Evolutionary conservation across 805 yeast genomes (phyloP), one percentile per base, ranked within the genome.

Genomic region (Teunomyces aglyptinius): DNA sequence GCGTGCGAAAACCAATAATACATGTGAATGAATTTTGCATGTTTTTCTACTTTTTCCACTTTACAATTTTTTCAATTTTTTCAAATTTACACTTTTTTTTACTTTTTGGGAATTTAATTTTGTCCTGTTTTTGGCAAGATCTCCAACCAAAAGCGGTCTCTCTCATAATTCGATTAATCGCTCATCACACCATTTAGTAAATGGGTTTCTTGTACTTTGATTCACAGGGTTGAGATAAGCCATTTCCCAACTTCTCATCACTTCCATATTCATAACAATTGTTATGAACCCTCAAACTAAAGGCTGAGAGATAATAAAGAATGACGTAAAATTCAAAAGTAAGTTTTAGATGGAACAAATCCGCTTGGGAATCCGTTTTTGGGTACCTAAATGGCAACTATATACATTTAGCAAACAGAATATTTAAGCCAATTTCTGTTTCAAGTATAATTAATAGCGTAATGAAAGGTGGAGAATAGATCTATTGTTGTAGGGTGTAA

Each of bases 391-490:
- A 31, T 31, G 38, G 38, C 22, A 34, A 34, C 15, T 19, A 19
- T 11, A 18, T 20, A 18, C 22, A 11, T 12, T 5, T 11, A 12
- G 12, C 11, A 34, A 34, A 20, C 38, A 15, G 38, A 12, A 20
- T 18, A 4, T 11, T 12, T 19, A 18, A 12, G 15, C n/a, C 22
- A 34, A 11, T 19, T 19, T 12, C 22, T 13, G 22, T 34, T 34
- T 34, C 24, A 19, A 19, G 19, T 34, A 6, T 10, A 12, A n/a
- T 11, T 19, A 10, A 34, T 5, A 4, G 38, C 26, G 18, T 34
- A 10, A 34, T 19, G 13, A 34, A 34, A 34, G 38, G 38, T 13
- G 38, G 38, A 34, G 38, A 34, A 18, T 16, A 34, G 38, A 34
- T 34, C 38, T n/a, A 2, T 10, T 34, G n/a, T 34, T 19, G 22